These are phyloP conservation scores for Mesembryanthemum crystallinum DNA, from an alignment of 148 eudicot genomes.

Conservation along the genomic window DNA sequence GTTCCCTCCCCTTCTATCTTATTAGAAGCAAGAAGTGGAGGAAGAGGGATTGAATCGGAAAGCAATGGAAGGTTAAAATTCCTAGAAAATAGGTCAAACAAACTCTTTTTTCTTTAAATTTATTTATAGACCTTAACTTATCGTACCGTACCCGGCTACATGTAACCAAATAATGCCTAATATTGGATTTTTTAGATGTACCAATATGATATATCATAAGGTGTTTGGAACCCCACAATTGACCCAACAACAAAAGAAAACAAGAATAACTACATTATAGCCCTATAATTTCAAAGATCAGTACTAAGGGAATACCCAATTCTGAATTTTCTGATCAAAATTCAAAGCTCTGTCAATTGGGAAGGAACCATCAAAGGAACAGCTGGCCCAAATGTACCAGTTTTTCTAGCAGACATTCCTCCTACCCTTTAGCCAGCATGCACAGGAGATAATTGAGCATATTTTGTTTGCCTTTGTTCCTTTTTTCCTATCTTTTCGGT, in stretches of 20 bases:
- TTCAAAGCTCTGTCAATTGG: conserved; percentile 8
- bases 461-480: conserved; percentile 12
- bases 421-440: conserved; percentile 25
- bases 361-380: neutral
- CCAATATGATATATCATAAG: neutral
- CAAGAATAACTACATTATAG: neutral
- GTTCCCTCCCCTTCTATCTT: too few relatives aligned
- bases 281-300: neutral
- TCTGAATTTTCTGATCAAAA: conserved; percentile 8
- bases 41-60: too few relatives aligned
- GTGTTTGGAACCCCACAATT: conserved; percentile 9
- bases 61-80: too few relatives aligned
- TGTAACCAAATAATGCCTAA: too few relatives aligned
- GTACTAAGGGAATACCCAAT: neutral
- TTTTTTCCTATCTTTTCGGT: neutral
- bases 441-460: conserved; percentile 19
- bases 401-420: conserved; percentile 29
- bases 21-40: too few relatives aligned
- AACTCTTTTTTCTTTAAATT: too few relatives aligned
- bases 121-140: too few relatives aligned
- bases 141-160: too few relatives aligned
- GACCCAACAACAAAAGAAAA: conserved; percentile 24
- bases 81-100: too few relatives aligned
- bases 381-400: conserved; percentile 19
- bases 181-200: too few relatives aligned